Conservation (phyloP, 2,329 filamentous ascomycete genomes). For the Neonectria sp. region DNA sequence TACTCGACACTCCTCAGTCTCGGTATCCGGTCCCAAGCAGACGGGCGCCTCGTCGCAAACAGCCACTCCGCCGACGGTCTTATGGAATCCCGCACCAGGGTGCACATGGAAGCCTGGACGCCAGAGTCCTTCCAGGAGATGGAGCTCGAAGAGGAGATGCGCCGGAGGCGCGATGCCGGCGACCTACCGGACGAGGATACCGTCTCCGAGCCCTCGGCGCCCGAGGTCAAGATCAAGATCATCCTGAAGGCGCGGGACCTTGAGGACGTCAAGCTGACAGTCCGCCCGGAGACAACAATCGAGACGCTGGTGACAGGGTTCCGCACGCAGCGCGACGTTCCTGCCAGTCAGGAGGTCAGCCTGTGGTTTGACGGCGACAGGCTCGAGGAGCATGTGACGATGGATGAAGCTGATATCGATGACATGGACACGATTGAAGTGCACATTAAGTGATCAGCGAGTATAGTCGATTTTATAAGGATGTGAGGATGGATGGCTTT, state of each 20-base stretch:
- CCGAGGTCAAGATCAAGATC: conserved; percentile 62
- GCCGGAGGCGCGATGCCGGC: conserved; percentile 60
- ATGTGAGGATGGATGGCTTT: conserved; percentile 1
- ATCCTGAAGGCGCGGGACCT: conserved; percentile 68
- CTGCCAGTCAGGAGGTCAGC: conserved; percentile 67
- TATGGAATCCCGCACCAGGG: conserved; percentile 65
- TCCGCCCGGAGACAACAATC: conserved; percentile 70
- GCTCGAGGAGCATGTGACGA: conserved; percentile 71
- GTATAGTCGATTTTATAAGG: neutral
- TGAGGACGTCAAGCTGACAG: conserved; percentile 66
- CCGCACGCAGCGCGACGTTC: conserved; percentile 67
- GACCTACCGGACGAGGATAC: conserved; percentile 54
- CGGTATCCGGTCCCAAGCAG: conserved; percentile 66
- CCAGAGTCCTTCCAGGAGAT: conserved; percentile 70
- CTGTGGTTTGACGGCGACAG: conserved; percentile 84
- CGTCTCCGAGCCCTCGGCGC: conserved; percentile 35
- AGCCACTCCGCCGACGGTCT: conserved; percentile 60
- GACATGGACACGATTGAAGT: conserved; percentile 86
- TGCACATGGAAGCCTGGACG: conserved; percentile 85
- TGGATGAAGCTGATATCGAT: conserved; percentile 79
- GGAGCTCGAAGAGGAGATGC: conserved; percentile 64
- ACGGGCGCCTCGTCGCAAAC: conserved; percentile 60
- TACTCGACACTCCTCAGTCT: conserved; percentile 81
- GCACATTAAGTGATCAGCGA: conserved; percentile 68
- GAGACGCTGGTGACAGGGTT: conserved; percentile 75